Evolutionary conservation across 371 early-diverging fungal species (phyloP).

Genomic region (Mortierella sp.): DNA sequence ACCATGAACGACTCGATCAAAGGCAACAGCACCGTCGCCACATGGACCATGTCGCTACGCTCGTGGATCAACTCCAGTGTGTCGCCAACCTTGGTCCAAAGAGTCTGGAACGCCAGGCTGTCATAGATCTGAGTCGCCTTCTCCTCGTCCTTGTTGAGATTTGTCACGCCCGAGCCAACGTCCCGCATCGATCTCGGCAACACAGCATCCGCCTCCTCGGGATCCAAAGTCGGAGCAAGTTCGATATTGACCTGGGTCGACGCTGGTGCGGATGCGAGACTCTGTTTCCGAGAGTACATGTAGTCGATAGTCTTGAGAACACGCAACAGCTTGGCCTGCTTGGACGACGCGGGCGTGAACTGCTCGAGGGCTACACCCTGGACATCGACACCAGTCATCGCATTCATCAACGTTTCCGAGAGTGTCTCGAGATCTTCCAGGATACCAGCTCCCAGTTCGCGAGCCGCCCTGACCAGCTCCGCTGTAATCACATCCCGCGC

Average conservation of each 20-base stretch:
- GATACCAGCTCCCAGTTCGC: constrained; percentile 80
- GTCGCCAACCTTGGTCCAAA: constrained; percentile 88
- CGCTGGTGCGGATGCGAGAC: constrained; percentile 27
- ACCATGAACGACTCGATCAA: constrained; percentile 98
- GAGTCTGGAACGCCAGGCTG: constrained; percentile 73
- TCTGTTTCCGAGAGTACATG: constrained; percentile 68
- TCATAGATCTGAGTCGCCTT: constrained; percentile 78
- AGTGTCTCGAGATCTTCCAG: constrained; percentile 77
- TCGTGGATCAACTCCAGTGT: constrained; percentile 83
- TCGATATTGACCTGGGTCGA: constrained; percentile 50
- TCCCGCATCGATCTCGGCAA: constrained; percentile 49
- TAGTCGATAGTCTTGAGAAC: constrained; percentile 96
- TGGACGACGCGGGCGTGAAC: constrained; percentile 88
- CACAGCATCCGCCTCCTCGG: constrained; percentile 56
- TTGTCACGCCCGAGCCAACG: constrained; percentile 16
- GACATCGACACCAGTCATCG: constrained; percentile 74
- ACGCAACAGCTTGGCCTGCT: constrained; percentile 93
- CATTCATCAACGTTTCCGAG: constrained; percentile 67
- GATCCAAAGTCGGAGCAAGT: constrained; percentile 58
- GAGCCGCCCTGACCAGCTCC: constrained; percentile 82
- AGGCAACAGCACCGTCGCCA: constrained; percentile 94
- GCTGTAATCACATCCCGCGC: constrained; percentile 82
- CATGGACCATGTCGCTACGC: constrained; percentile 84
- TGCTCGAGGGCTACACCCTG: constrained; percentile 70
- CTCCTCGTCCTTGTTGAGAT: constrained; percentile 63